A percentile compares a stretch with the other conserved stretches of the same genome.
phyloP scores from a whole-genome alignment of 164 flowering plant species.

The Chloranthus sessilifolius region DNA sequence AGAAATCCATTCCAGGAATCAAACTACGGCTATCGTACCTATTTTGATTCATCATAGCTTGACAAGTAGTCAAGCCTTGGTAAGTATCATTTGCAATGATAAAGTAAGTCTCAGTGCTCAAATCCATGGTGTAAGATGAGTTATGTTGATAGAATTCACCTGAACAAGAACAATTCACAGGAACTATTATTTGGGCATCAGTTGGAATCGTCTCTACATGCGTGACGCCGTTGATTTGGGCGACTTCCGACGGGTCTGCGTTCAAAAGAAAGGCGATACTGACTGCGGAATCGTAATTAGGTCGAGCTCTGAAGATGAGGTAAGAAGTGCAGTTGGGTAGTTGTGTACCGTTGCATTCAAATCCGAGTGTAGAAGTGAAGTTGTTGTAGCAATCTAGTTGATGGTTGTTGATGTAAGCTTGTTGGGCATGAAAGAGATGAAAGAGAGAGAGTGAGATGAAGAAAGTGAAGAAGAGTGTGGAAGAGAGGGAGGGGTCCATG shows the following conservation, averaged over 20 bases:
- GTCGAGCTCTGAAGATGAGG: slow-evolving; percentile 48
- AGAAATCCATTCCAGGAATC: slow-evolving; percentile 15
- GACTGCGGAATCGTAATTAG: slow-evolving; percentile 34
- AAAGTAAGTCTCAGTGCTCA: slow-evolving; percentile 34
- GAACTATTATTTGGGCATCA: slow-evolving; percentile 32
- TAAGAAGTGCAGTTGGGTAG: slow-evolving; percentile 44
- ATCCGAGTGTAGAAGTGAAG: slow-evolving; percentile 33
- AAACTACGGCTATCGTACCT: slow-evolving; percentile 17
- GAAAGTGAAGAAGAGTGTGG: neutral
- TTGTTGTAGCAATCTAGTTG: slow-evolving; percentile 41
- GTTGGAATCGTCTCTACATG: slow-evolving; percentile 25
- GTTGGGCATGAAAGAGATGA: slow-evolving; percentile 29
- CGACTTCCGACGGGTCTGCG: slow-evolving; percentile 26
- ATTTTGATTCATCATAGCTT: slow-evolving; percentile 47
- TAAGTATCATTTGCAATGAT: slow-evolving; percentile 51
- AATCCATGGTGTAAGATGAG: slow-evolving; percentile 26
- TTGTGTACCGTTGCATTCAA: slow-evolving; percentile 32
- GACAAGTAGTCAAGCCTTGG: slow-evolving; percentile 70
- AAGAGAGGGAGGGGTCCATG: slow-evolving; percentile 1
- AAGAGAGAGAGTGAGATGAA: slow-evolving; percentile 4
- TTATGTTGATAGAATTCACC: slow-evolving; percentile 43
- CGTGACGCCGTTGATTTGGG: slow-evolving; percentile 33
- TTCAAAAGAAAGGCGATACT: slow-evolving; percentile 34
- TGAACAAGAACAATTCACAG: slow-evolving; percentile 60
- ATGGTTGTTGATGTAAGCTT: slow-evolving; percentile 40